phyloP scores from a whole-genome alignment of 2,329 filamentous ascomycete species.

The Penicillium sp. region DNA sequence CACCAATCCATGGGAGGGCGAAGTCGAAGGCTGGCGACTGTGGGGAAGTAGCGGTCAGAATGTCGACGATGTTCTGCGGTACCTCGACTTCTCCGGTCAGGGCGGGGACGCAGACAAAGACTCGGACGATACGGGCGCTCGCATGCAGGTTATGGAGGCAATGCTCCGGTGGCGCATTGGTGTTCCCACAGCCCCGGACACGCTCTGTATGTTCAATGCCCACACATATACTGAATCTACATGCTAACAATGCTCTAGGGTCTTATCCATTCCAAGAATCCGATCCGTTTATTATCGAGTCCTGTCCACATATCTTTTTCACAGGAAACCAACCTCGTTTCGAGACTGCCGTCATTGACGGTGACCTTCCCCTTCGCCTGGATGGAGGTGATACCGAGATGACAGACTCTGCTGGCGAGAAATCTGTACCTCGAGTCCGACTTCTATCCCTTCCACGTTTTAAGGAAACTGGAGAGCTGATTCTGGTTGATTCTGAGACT shows the following conservation, averaged over 20 bases:
- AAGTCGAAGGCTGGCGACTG: conserved; percentile 85
- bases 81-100: conserved; percentile 59
- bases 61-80: conserved; percentile 89
- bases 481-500: conserved; percentile 83
- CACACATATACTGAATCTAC: not conserved
- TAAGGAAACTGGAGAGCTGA: conserved; percentile 71
- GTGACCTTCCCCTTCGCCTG: conserved; percentile 32
- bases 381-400: conserved; percentile 38
- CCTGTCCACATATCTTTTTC: conserved; percentile 89
- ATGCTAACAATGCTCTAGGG: conserved; percentile 54
- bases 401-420: conserved; percentile 42
- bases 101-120: conserved; percentile 25
- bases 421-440: conserved; percentile 67
- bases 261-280: conserved; percentile 94
- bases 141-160: conserved; percentile 87
- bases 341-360: conserved; percentile 67
- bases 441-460: conserved; percentile 85
- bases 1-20: conserved; percentile 91
- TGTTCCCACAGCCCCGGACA: conserved; percentile 94
- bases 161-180: conserved; percentile 90
- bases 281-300: conserved; percentile 83
- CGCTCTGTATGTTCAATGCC: conserved; percentile 69
- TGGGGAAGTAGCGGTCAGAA: conserved; percentile 90
- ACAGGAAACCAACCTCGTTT: conserved; percentile 81
- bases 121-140: conserved; percentile 59